Evolutionary conservation across 2,329 filamentous ascomycete species (phyloP).

Genomic region (Bertia moriformis): DNA sequence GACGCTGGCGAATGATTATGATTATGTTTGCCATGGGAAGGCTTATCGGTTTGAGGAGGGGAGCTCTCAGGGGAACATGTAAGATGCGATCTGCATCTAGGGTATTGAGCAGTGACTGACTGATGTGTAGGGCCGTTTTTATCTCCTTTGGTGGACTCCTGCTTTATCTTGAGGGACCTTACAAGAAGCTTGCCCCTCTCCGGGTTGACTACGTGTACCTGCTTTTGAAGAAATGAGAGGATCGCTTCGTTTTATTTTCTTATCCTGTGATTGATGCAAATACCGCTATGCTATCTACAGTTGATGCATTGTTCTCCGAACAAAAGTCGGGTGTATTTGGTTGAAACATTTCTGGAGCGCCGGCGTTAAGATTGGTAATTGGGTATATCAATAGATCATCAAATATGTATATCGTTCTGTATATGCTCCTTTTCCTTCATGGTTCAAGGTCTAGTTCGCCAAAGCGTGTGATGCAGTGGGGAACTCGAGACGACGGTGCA

Average conservation of each 20-base stretch:
- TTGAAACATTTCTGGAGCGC: neutral
- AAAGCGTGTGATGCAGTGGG: neutral
- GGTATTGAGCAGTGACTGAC: neutral
- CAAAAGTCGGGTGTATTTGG: neutral
- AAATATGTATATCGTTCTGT: neutral
- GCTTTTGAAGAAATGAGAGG: conserved; percentile 73
- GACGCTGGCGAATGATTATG: conserved; percentile 35
- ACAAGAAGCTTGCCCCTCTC: conserved; percentile 84
- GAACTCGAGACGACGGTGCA: conserved; percentile 17
- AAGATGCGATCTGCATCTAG: neutral
- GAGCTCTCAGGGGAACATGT: neutral
- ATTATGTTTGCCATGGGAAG: conserved; percentile 34
- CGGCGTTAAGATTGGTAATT: neutral
- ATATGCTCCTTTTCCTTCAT: neutral
- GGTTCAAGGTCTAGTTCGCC: neutral
- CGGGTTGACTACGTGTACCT: conserved; percentile 90
- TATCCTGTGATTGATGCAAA: too few relatives aligned
- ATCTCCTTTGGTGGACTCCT: conserved; percentile 83
- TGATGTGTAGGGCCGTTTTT: neutral
- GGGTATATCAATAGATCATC: neutral
- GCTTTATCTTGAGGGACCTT: conserved; percentile 81
- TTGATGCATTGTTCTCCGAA: too few relatives aligned
- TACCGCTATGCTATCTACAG: too few relatives aligned
- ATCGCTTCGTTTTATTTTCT: too few relatives aligned
- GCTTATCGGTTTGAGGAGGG: conserved; percentile 34